Base-by-base conservation (phyloP, 2,329 filamentous ascomycete genomes). In the Paradendryphiella salina region DNA sequence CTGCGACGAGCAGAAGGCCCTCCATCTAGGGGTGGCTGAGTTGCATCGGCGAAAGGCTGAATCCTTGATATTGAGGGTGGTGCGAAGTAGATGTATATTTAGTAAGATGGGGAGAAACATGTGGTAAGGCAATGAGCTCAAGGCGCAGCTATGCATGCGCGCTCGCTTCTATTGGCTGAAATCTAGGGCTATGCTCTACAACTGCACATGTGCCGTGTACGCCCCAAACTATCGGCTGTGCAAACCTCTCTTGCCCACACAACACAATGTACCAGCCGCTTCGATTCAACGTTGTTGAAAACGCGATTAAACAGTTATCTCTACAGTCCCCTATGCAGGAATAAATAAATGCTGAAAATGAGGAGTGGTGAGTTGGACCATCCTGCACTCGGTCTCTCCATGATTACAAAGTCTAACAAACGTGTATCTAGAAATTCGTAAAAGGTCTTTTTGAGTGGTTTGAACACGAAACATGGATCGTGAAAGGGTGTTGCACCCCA, bases 71-170 rank as follows among this genome's bases (percentile, higher is more conserved):
- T 26, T 9, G 10, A 26, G 23, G 23, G 8, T 26, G 23, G 23
- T 26, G 23, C 7, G 8, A 26, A 26, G 8, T 26, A 9, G 23
- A 2, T 26, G 23, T 26, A 26, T 26, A 26, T 26, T 26, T 26
- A 26, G 23, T 26, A 26, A 26, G 23, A 26, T 26, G 8, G 23
- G 23, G 23, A 26, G 23, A 26, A 26, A 26, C 23, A 10, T 9
- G 8, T 26, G 23, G 8, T 1, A 26, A 26, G 23, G 23, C 23
- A 9, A 9, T 10, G 23, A 26, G 8, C 23, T 26, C 23, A 26
- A 26, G 23, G 23, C 23, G 54, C 21, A 71, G 15, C 34, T 10
- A n/a, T 13, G 6, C 8, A n/a, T 18, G 34, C 4, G 64, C 66
- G 10, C 69, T 20, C 17, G 17, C 20, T 36, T 13, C 17, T 26